Evolutionary conservation across 179 eudicot species (phyloP).

Genomic region (Spergularia azorica): DNA sequence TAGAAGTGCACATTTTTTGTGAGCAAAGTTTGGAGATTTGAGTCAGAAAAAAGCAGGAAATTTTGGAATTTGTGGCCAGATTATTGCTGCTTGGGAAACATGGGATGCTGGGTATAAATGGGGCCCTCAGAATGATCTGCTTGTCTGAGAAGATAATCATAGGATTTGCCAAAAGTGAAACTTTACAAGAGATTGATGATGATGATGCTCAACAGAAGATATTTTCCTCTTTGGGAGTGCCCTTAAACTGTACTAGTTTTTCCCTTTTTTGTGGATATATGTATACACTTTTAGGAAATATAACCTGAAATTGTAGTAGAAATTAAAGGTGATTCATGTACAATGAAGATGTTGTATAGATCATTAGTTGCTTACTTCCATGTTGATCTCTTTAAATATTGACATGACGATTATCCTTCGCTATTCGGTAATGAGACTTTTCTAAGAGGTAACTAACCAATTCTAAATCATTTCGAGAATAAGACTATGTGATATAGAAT

Average conservation of each 20-base stretch:
- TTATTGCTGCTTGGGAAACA: slow-evolving; percentile 22
- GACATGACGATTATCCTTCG: not conserved
- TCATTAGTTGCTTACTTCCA: not conserved
- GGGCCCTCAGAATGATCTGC: slow-evolving; percentile 33
- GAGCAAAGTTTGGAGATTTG: slow-evolving; percentile 17
- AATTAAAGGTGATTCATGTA: slow-evolving; percentile 8
- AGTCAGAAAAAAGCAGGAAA: slow-evolving; percentile 18
- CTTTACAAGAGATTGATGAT: slow-evolving; percentile 23
- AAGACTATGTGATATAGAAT: too few species aligned
- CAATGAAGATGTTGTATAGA: slow-evolving; percentile 19
- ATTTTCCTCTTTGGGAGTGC: not conserved
- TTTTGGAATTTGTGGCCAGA: slow-evolving; percentile 21
- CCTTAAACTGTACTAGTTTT: not conserved
- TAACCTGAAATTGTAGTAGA: not conserved
- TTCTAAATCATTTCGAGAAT: too few species aligned
- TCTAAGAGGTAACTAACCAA: too few species aligned
- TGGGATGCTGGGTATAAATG: slow-evolving; percentile 34
- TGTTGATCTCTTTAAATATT: not conserved
- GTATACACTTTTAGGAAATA: slow-evolving; percentile 6
- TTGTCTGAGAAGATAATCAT: slow-evolving; percentile 30
- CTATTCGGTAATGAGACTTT: too few species aligned
- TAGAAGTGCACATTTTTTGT: not conserved
- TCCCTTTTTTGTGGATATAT: slow-evolving; percentile 14
- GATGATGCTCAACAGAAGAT: slow-evolving; percentile 21
- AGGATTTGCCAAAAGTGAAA: slow-evolving; percentile 27